Evolutionary conservation across 108 stramenopile genomes (phyloP).

Genomic region (Cyclotella baltica): DNA sequence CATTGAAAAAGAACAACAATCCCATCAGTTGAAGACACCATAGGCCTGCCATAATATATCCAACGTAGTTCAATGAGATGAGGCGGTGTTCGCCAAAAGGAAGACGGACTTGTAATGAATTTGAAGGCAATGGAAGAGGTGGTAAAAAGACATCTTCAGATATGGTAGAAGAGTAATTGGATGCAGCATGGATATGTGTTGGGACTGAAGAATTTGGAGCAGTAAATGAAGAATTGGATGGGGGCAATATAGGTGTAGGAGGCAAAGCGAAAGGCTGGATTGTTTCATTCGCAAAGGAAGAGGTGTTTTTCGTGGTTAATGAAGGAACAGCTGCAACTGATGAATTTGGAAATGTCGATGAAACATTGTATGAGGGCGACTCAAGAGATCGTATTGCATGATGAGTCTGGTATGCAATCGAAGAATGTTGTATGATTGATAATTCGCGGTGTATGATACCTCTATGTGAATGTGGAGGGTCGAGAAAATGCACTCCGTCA

Average conservation of each 20-base stretch:
- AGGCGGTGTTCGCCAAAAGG: slow-evolving; percentile 35
- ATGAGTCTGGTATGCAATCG: too few relatives aligned
- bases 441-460: too few relatives aligned
- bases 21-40: slow-evolving; percentile 49
- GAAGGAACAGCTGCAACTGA: too few relatives aligned
- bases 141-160: slow-evolving; percentile 27
- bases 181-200: neutral
- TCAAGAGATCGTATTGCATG: too few relatives aligned
- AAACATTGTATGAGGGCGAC: too few relatives aligned
- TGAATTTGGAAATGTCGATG: too few relatives aligned
- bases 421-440: too few relatives aligned
- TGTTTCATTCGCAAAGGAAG: neutral
- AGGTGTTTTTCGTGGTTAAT: too few relatives aligned
- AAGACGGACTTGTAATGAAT: slow-evolving; percentile 11
- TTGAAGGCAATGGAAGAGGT: slow-evolving; percentile 14
- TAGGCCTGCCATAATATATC: slow-evolving; percentile 38
- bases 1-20: slow-evolving; percentile 42
- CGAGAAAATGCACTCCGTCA: neutral
- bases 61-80: slow-evolving; percentile 31
- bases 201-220: neutral
- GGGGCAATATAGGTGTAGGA: neutral
- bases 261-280: neutral
- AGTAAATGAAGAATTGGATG: too few relatives aligned
- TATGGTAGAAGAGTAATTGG: neutral
- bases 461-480: neutral